These are phyloP conservation scores for Trichosporon sp. DNA, from an alignment of 1,284 basidiomycete species.

Conservation along the genomic window DNA sequence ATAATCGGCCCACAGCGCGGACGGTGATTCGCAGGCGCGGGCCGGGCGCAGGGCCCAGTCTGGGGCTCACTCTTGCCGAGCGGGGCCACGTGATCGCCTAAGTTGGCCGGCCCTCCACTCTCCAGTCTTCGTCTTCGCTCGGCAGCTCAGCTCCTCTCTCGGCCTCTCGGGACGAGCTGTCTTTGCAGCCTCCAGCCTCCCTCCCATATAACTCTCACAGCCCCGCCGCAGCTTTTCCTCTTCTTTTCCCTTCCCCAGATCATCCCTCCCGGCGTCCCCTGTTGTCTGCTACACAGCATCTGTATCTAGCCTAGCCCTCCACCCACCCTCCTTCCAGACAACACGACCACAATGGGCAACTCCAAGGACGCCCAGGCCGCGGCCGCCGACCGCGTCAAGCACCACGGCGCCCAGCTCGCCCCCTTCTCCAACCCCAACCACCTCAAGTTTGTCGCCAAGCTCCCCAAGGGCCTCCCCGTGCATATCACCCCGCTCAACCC, in stretches of 20 bases:
- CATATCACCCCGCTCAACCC: slow-evolving; percentile 21
- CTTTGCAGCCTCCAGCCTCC: neutral
- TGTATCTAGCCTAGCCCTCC: neutral
- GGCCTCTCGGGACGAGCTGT: neutral
- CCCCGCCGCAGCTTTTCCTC: neutral
- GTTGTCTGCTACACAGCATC: neutral
- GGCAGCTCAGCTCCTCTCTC: neutral
- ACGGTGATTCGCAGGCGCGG: neutral
- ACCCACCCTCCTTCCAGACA: neutral
- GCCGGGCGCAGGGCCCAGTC: neutral
- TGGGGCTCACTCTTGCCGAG: neutral
- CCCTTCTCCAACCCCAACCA: slow-evolving; percentile 20
- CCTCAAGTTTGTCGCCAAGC: slow-evolving; percentile 15
- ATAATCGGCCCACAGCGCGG: neutral
- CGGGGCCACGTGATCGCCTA: slow-evolving; percentile 1
- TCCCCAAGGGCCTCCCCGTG: slow-evolving; percentile 9
- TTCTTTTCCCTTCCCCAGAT: neutral
- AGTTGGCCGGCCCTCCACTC: neutral
- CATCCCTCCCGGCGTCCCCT: neutral
- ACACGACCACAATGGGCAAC: neutral
- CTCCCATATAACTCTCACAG: neutral
- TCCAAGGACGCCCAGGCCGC: slow-evolving; percentile 11
- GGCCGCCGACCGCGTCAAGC: slow-evolving; percentile 14
- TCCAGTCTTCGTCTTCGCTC: neutral
- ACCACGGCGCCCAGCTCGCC: slow-evolving; percentile 9